Conservation (phyloP, 257 asterid species). For the Solanum lycopersicoides region DNA sequence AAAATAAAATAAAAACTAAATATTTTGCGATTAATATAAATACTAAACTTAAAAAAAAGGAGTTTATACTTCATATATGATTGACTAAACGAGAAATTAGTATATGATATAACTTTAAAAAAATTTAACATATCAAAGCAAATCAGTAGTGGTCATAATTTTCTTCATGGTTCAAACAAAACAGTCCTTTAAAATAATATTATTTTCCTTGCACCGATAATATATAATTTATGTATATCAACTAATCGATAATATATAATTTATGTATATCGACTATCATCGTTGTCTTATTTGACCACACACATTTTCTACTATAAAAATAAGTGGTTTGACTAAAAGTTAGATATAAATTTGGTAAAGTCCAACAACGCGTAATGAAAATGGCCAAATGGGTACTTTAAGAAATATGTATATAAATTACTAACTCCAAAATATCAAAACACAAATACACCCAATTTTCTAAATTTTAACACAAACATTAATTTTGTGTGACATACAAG, state of each 20-base stretch:
- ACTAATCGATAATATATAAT: neutral
- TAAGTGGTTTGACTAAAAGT: neutral
- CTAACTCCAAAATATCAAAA: neutral
- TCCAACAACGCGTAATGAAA: neutral
- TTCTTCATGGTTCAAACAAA: neutral
- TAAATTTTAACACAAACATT: neutral
- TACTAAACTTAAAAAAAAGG: too few species aligned
- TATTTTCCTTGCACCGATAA: neutral
- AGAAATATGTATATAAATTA: neutral
- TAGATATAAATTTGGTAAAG: neutral
- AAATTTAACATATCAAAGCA: neutral
- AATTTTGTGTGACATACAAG: neutral
- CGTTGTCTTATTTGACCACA: neutral
- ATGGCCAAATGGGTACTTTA: neutral
- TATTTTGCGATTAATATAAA: neutral
- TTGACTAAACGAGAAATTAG: too few species aligned
- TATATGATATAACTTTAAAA: neutral
- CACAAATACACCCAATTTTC: neutral
- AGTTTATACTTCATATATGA: neutral
- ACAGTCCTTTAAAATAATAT: neutral
- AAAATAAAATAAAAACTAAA: too few species aligned
- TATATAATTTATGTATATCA: neutral
- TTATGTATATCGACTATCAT: neutral
- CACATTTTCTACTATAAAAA: neutral
- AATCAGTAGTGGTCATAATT: neutral